A percentile compares a stretch with the other conserved stretches of the same genome.
Evolutionary conservation across 768 basidiomycete species (phyloP).

Genomic region (Hypsizygus marmoreus): DNA sequence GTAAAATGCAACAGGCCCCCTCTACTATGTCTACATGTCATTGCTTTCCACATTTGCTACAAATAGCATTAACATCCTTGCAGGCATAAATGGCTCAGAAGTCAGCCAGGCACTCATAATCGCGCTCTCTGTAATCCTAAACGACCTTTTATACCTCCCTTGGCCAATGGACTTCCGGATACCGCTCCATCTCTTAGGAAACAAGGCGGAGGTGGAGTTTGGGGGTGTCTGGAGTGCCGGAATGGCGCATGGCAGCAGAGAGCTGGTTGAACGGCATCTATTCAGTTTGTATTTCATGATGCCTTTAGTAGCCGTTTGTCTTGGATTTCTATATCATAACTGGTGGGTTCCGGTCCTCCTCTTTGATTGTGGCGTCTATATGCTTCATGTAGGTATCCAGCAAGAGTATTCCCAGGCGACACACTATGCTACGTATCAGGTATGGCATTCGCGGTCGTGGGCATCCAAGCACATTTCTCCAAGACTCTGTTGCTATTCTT

Average conservation of each 20-base stretch:
- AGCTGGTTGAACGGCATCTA: constrained; percentile 91
- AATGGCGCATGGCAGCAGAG: constrained; percentile 81
- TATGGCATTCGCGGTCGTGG: constrained; percentile 98
- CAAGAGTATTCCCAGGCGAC: constrained; percentile 92
- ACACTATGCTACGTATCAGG: constrained; percentile 97
- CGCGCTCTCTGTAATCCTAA: constrained; percentile 84
- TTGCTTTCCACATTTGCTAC: constrained; percentile 95
- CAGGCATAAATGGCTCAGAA: constrained; percentile 97
- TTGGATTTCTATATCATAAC: constrained; percentile 93
- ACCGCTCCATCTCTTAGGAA: constrained; percentile 70
- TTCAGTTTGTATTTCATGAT: constrained; percentile 98
- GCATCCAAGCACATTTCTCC: constrained; percentile 95
- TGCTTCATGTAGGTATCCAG: constrained; percentile 77
- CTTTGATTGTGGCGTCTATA: neutral
- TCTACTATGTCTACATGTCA: constrained; percentile 97
- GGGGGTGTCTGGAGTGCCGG: constrained; percentile 84
- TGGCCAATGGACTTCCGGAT: constrained; percentile 77
- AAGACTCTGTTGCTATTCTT: constrained; percentile 97
- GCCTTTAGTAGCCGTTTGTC: constrained; percentile 87
- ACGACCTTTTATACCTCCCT: constrained; percentile 93
- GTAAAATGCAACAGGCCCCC: constrained; percentile 58
- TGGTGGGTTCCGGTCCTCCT: constrained; percentile 58
- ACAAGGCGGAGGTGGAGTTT: constrained; percentile 65
- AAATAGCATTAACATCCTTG: constrained; percentile 98
- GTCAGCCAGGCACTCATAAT: constrained; percentile 93